Evolutionary conservation across 768 basidiomycete genomes (phyloP).

Genomic region (Suillus subaureus): DNA sequence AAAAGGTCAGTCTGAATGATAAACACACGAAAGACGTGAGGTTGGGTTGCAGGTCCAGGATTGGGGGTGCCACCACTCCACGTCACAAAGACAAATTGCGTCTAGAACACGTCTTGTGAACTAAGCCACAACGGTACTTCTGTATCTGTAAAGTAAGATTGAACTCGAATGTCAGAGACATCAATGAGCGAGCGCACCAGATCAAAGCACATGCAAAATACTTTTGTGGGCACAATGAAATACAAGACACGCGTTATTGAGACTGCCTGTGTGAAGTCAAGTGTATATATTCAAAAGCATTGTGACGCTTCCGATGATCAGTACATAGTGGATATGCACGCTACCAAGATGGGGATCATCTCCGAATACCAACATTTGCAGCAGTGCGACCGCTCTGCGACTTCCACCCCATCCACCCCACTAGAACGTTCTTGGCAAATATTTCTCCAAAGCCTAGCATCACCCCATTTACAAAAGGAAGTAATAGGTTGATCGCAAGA

Average conservation of each 20-base stretch:
- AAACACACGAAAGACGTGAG: background rate
- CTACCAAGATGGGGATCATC: slow-evolving; percentile 14
- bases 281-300: slow-evolving; percentile 1
- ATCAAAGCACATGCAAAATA: background rate
- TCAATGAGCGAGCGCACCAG: background rate
- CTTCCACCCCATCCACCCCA: slow-evolving; percentile 53
- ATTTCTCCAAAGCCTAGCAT: slow-evolving; percentile 98
- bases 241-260: background rate
- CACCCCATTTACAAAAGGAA: slow-evolving; percentile 92
- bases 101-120: background rate
- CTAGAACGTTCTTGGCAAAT: slow-evolving; percentile 78
- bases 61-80: background rate
- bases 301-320: background rate
- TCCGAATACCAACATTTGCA: slow-evolving; percentile 28
- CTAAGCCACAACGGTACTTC: background rate
- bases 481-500: slow-evolving; percentile 78
- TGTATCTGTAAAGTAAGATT: background rate
- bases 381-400: slow-evolving; percentile 24
- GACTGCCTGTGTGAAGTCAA: background rate
- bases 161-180: background rate
- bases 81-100: background rate
- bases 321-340: background rate
- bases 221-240: background rate
- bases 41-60: background rate
- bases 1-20: background rate